A percentile compares a stretch with the other conserved stretches of the same genome.
These are phyloP conservation scores for Alternaria consortialis DNA, from an alignment of 2,329 filamentous ascomycete genomes.

Conservation along the genomic window DNA sequence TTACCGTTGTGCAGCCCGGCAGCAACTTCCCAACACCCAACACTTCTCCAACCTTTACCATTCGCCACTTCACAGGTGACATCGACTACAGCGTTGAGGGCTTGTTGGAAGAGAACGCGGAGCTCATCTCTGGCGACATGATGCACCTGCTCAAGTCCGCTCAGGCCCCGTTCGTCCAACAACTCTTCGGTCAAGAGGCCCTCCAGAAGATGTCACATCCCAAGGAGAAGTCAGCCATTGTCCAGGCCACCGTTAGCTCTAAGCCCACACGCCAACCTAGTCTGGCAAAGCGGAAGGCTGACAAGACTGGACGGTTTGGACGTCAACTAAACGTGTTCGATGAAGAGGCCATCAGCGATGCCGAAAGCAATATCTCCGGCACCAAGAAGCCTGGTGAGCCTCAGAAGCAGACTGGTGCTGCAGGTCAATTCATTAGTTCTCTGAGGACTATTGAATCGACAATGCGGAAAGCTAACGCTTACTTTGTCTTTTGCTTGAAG, in stretches of 20 bases:
- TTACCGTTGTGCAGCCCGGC: constrained; percentile 79
- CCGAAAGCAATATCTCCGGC: constrained; percentile 53
- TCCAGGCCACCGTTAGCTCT: constrained; percentile 95
- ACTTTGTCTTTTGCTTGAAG: constrained; percentile 97
- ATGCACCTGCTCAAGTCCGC: constrained; percentile 92
- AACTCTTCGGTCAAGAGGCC: constrained; percentile 95
- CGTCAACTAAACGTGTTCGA: constrained; percentile 50
- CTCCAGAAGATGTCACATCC: constrained; percentile 93
- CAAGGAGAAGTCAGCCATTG: constrained; percentile 85
- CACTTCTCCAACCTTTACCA: constrained; percentile 80
- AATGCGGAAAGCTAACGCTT: constrained; percentile 85
- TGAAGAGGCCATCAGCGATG: constrained; percentile 60
- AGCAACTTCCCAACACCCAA: constrained; percentile 92
- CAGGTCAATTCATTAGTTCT: constrained; percentile 88
- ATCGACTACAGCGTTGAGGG: constrained; percentile 91
- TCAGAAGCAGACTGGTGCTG: constrained; percentile 78
- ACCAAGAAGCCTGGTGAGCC: constrained; percentile 48
- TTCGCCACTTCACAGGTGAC: constrained; percentile 95
- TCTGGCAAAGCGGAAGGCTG: constrained; percentile 82
- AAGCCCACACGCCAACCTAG: constrained; percentile 93
- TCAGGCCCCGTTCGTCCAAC: constrained; percentile 86
- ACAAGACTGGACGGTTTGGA: constrained; percentile 60
- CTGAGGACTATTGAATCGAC: constrained; percentile 92
- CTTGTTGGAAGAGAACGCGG: constrained; percentile 92
- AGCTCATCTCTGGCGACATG: constrained; percentile 93